Conservation (phyloP, 306 rosid genomes). For the Rubus idaeus region DNA sequence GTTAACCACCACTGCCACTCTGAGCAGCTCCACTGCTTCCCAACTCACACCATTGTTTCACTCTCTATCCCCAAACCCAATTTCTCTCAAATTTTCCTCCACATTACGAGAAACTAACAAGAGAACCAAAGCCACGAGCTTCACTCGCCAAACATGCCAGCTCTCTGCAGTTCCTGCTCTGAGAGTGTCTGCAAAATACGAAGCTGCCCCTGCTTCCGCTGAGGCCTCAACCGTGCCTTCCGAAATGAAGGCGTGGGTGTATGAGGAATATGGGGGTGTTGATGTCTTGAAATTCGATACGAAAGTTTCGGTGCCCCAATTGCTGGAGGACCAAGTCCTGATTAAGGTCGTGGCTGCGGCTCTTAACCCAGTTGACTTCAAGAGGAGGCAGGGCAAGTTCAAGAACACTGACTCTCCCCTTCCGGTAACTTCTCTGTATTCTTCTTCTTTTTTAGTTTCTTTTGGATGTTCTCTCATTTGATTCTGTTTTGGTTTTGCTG, state of each 20-base stretch:
- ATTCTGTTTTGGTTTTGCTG: slow-evolving; percentile 10
- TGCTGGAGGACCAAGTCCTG: slow-evolving; percentile 79
- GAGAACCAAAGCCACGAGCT: not conserved
- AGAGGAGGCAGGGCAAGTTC: slow-evolving; percentile 87
- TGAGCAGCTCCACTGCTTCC: slow-evolving; percentile 46
- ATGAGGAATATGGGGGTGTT: slow-evolving; percentile 74
- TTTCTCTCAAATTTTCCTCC: slow-evolving; percentile 30
- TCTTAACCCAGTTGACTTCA: slow-evolving; percentile 88
- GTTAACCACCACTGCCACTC: slow-evolving; percentile 30
- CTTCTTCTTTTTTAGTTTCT: not conserved
- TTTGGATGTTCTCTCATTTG: not conserved
- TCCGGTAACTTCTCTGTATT: slow-evolving; percentile 49
- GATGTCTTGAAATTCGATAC: slow-evolving; percentile 71
- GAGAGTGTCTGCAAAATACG: slow-evolving; percentile 53
- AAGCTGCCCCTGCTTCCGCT: slow-evolving; percentile 58
- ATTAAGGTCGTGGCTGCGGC: slow-evolving; percentile 77
- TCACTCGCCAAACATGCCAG: not conserved
- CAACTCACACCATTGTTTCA: slow-evolving; percentile 30
- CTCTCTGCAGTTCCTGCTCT: slow-evolving; percentile 16
- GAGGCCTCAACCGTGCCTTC: slow-evolving; percentile 54
- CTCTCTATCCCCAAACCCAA: slow-evolving; percentile 13
- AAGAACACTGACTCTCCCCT: slow-evolving; percentile 88
- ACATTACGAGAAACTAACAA: slow-evolving; percentile 27
- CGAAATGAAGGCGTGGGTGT: slow-evolving; percentile 93
- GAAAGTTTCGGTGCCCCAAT: slow-evolving; percentile 63